Evolutionary conservation across 805 yeast species (phyloP), one percentile per base, ranked within the genome.

Genomic region (Suhomyces sp.): DNA sequence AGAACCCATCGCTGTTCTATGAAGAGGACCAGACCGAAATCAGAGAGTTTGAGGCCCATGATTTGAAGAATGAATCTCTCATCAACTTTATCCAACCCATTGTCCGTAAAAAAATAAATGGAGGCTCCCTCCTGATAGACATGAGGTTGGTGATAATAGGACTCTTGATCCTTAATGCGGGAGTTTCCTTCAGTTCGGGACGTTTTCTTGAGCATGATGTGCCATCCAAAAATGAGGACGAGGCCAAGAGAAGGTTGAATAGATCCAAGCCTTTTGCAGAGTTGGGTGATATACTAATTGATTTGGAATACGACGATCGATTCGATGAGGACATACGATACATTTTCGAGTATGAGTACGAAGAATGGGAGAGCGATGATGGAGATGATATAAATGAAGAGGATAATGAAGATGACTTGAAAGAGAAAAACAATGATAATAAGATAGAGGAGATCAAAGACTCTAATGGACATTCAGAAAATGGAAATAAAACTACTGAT

Each of bases 281-380:
- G 40, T 70, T 78, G 5, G 74, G 78, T 0, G 79, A 74, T 32
- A 58, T 80, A 9, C 54, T 79, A 39, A 65, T 72, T 10, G 79
- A 76, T 47, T 53, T 79, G 36, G 83, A 77, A 42, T 66, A 68
- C 31, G 78, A 78, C 36, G 90, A 82, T 53, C 63, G 76, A 35
- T 79, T 76, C 43, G 90, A 82, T 53, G 88, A 81, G 45, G 88
- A 82, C 56, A 72, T 73, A 18, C 60, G 71, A 36, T 79, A 79
- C 46, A 76, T 79, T 48, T 77, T 77, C 49, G 82, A 77, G 28
- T 71, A 68, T 44, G 83, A 77, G 45, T 71, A 59, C 35, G 54
- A 49, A 13, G 58, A 47, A 11, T 46, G 46, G 41, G 46, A 35
- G 29, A 9, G 14, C 17, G 30, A 23, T 10, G 31, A 33, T 3